Evolutionary conservation across 768 basidiomycete genomes (phyloP), one percentile per base, ranked within the genome.

Genomic region (Epithele typhae): DNA sequence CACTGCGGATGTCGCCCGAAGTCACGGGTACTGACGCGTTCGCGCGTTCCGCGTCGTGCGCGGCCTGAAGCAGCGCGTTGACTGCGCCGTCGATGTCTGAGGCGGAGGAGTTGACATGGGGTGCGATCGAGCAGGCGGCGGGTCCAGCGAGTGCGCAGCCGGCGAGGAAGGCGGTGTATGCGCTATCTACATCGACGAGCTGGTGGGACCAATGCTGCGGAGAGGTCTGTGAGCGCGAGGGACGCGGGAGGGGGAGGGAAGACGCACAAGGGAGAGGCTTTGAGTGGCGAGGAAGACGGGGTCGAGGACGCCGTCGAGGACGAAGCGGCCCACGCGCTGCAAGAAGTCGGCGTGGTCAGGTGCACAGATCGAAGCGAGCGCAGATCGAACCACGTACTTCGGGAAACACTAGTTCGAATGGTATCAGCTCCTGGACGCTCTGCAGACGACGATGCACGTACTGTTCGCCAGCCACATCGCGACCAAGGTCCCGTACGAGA

Each of bases 141-240:
- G 51, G 38, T 8, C 51, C 51, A 1, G 51, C 37, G 18, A 53
- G 46, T 4, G 51, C 46, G 35, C 51, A 53, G 6, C 43, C 51
- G 3, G 46, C 41, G 7, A 38, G 24, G 42, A 53, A 37, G 6
- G 25, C 51, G 5, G 40, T 22, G 38, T 41, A 53, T 6, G 35
- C 37, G n/a, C 37, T 32, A 35, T 53, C 43, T 2, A 36, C 43
- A 25, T 41, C 39, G 12, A 22, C 23, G 8, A 42, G 18, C 30
- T 42, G 22, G n/a, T 36, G 24, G 3, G 30, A n/a, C 44, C 40
- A 46, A 4, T 22, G 22, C 46, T 41, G 30, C 17, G 18, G 24
- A 30, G 15, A 17, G 19, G 25, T 21, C 25, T 22, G 19, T 30
- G 41, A 21, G 15, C 5, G 41, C 12, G 33, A 43, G 41, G 7